phyloP scores from a whole-genome alignment of 352 stramenopile species.

The Globisporangium rhizosaccharum region DNA sequence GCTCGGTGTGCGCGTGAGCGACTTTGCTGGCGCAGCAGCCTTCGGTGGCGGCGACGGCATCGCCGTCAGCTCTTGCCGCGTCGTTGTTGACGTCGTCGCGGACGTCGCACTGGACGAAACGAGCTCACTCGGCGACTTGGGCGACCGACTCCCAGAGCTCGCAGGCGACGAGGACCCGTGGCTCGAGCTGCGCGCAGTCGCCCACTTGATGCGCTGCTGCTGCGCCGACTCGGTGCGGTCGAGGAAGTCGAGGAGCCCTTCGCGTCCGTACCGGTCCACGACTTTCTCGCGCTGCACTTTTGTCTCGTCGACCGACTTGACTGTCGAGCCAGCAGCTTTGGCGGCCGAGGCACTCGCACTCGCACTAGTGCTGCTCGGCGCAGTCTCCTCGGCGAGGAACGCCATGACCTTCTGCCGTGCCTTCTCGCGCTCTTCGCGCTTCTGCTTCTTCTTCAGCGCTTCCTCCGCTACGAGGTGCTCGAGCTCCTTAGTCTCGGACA shows the following conservation, averaged over 20 bases:
- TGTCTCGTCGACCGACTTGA: conserved; percentile 49
- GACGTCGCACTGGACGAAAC: neutral
- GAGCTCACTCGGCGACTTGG: conserved; percentile 13
- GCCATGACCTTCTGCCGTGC: conserved; percentile 39
- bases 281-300: conserved; percentile 43
- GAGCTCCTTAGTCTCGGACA: conserved; percentile 24
- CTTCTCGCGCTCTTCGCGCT: conserved; percentile 38
- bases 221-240: conserved; percentile 25
- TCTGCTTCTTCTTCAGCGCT: conserved; percentile 36
- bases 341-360: conserved; percentile 7
- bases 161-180: conserved; percentile 20
- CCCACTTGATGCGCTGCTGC: conserved; percentile 21
- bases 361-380: conserved; percentile 7
- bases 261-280: conserved; percentile 42
- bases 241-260: conserved; percentile 44
- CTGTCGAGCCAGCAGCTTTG: conserved; percentile 16
- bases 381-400: conserved; percentile 40
- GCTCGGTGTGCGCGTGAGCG: neutral
- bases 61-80: neutral
- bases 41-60: neutral
- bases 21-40: neutral
- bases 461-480: conserved; percentile 36
- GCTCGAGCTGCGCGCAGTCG: conserved; percentile 11
- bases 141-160: conserved; percentile 14
- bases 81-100: neutral